Conservation (phyloP, 2,329 filamentous ascomycete genomes). For the Hymenoscyphus albidus region DNA sequence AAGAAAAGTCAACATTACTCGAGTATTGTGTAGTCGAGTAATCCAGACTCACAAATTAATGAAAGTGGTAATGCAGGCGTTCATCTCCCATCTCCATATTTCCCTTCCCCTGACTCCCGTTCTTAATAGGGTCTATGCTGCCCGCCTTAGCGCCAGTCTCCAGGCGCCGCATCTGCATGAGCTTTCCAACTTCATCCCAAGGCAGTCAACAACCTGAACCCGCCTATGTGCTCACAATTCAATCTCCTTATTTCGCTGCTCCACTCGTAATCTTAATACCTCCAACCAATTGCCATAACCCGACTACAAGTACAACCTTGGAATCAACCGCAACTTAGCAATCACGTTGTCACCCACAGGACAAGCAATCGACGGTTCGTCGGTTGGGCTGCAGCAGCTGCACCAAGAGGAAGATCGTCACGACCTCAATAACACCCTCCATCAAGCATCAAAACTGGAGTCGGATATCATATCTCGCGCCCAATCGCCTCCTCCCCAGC, state of each 20-base stretch:
- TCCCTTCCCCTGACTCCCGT: not conserved
- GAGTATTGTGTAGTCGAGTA: no score
- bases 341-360: conserved; percentile 48
- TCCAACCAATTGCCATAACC: not conserved
- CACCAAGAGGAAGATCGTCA: conserved; percentile 14
- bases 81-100: not conserved
- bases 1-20: no score
- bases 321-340: conserved; percentile 20
- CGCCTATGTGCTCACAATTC: not conserved
- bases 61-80: not conserved
- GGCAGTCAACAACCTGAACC: not conserved
- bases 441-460: conserved; percentile 35
- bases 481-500: conserved; percentile 56
- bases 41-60: no score
- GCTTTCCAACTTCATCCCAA: not conserved
- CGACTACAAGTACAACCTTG: not conserved
- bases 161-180: not conserved
- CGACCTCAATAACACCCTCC: conserved; percentile 14
- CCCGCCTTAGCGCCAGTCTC: not conserved
- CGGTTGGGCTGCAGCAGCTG: conserved; percentile 37
- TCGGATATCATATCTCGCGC: conserved; percentile 36
- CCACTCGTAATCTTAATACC: conserved; percentile 2
- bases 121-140: not conserved
- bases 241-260: conserved; percentile 1
- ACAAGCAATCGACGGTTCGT: conserved; percentile 43